These are phyloP conservation scores for Poa annua DNA, from an alignment of 176 grass and related monocot species.

Conservation along the genomic window DNA sequence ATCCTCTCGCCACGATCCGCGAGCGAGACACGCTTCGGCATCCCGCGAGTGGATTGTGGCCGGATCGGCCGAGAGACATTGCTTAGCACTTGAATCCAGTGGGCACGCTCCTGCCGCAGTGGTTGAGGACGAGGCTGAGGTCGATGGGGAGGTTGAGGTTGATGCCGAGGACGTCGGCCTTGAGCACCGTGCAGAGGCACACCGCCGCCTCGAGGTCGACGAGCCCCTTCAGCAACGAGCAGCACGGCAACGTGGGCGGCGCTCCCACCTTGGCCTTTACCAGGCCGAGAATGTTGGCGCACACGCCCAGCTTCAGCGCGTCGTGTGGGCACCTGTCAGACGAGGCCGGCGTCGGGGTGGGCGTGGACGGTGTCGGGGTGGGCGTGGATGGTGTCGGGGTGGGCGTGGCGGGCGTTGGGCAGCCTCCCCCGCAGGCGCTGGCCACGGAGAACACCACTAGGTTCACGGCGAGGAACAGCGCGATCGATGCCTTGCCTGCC, in stretches of 20 bases:
- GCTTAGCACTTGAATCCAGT: constrained; percentile 44
- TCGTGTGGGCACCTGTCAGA: constrained; percentile 52
- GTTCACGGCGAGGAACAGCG: constrained; percentile 47
- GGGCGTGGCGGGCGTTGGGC: background rate
- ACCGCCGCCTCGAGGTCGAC: constrained; percentile 80
- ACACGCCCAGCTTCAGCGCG: constrained; percentile 55
- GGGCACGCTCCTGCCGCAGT: constrained; percentile 49
- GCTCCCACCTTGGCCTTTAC: constrained; percentile 47
- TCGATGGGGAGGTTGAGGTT: constrained; percentile 53
- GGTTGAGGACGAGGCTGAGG: constrained; percentile 68
- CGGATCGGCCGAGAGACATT: background rate
- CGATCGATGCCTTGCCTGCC: constrained; percentile 42
- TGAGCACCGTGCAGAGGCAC: constrained; percentile 89
- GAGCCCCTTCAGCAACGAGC: constrained; percentile 76
- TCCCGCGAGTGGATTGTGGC: background rate
- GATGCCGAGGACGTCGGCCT: constrained; percentile 51
- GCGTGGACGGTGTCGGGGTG: background rate
- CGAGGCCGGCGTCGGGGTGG: background rate
- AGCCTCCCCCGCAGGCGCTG: constrained; percentile 16
- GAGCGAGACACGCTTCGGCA: background rate
- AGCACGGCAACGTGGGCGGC: constrained; percentile 61
- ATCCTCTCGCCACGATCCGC: no score
- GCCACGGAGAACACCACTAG: constrained; percentile 36
- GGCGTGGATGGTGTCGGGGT: background rate
- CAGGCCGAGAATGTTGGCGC: constrained; percentile 42